Evolutionary conservation across 2,329 filamentous ascomycete genomes (phyloP).

Genomic region (Botrytis medusae): DNA sequence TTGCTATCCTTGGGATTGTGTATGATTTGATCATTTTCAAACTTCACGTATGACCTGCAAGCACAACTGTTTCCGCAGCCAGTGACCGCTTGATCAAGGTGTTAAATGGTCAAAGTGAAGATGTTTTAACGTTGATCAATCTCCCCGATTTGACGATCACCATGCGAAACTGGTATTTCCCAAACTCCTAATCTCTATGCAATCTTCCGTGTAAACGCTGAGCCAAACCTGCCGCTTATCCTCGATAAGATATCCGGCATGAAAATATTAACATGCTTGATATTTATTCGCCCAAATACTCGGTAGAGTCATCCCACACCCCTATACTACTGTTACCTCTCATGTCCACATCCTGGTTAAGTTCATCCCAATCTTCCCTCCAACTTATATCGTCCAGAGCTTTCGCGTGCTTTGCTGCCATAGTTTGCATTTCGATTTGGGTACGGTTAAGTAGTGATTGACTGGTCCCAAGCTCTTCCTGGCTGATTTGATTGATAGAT

Average conservation of each 20-base stretch:
- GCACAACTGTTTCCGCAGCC: not conserved
- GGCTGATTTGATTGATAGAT: conserved; percentile 42
- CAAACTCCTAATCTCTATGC: not conserved
- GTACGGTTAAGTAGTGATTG: conserved; percentile 62
- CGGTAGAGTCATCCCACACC: conserved; percentile 4
- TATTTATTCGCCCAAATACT: not conserved
- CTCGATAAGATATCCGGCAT: not conserved
- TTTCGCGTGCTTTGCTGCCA: conserved; percentile 57
- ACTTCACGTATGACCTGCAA: not conserved
- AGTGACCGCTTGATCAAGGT: not conserved
- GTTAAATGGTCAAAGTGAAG: not conserved
- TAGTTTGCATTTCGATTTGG: conserved; percentile 60
- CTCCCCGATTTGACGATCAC: not conserved
- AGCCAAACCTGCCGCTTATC: not conserved
- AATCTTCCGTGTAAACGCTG: not conserved
- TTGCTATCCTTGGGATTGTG: not conserved
- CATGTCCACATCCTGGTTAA: conserved; percentile 45
- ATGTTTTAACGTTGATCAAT: not conserved
- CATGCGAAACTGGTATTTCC: not conserved
- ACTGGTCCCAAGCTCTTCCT: conserved; percentile 55
- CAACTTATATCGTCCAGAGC: conserved; percentile 52
- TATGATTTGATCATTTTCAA: not conserved
- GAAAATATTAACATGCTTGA: not conserved
- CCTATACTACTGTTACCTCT: conserved; percentile 19
- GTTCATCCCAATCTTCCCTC: conserved; percentile 58